Evolutionary conservation across 164 flowering plant species (phyloP), one percentile per base, ranked within the genome.

Genomic region (Vitis labrusca): DNA sequence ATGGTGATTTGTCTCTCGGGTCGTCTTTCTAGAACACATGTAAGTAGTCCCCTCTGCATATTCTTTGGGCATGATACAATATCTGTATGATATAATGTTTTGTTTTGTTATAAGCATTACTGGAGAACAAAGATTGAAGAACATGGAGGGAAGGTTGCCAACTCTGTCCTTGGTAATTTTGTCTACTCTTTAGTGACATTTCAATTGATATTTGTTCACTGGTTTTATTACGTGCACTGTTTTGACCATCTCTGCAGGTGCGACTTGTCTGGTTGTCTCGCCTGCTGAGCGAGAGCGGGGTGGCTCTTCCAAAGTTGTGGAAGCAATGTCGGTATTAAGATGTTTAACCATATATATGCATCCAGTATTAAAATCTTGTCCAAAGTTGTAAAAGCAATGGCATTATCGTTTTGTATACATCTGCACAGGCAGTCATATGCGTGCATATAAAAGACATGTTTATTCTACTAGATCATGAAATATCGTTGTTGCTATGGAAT

Each of bases 241-340:
- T 23, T 59, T 48, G 14, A n/a, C 51, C 27, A 9, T 3, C 12
- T 51, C 14, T 73, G 63, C 79, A 85, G 97, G 96, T 16, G 85
- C 69, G 0, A 84, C 83, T 51, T 90, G 97, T 68, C 74, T 91
- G 4, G 92, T 90, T 16, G 90, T 76, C 11, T 81, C 93, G 10
- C 85, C 88, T 11, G 80, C 84, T 16, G 96, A 91, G 77, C 72
- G 93, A 13, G 91, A 90, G 8, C 87, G 86, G 1, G 94, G 98
- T 29, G 97, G 96, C 50, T 86, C 96, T 0, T 68, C 82, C 13
- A 89, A 88, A 75, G 55, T 90, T 50, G 74, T 76, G 15, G 97
- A 91, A 72, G 94, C 98, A 76, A 58, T 91, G 98, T 94, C 17
- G 80, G 93, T 76, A 52, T 32, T 32, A 4, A 32, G 7, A 6